Conservation (phyloP, 2,329 filamentous ascomycete genomes). For the Geosmithia morbida region DNA sequence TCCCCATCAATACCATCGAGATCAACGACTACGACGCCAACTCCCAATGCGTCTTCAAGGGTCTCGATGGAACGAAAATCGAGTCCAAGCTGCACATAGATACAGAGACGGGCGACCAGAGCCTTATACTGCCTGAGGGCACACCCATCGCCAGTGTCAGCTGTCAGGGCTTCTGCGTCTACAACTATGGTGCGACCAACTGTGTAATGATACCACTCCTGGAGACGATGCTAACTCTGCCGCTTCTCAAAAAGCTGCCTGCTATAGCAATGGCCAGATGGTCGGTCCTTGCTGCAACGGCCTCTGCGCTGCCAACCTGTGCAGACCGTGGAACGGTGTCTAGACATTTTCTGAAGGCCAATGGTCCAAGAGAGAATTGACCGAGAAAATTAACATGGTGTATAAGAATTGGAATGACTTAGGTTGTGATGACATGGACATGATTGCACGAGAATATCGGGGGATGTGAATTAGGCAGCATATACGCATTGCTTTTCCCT, state of each 20-base stretch:
- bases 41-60: slow-evolving; percentile 24
- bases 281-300: slow-evolving; percentile 27
- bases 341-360: background rate
- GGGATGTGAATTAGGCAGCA: background rate
- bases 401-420: too few species aligned
- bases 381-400: too few species aligned
- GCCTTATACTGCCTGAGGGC: slow-evolving; percentile 28
- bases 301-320: slow-evolving; percentile 24
- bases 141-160: slow-evolving; percentile 25
- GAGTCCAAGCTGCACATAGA: slow-evolving; percentile 12
- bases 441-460: background rate
- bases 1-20: slow-evolving; percentile 24
- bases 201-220: background rate
- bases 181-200: slow-evolving; percentile 16
- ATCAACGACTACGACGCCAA: slow-evolving; percentile 27
- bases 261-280: slow-evolving; percentile 7
- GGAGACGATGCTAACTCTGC: background rate
- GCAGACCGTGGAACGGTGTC: slow-evolving; percentile 18
- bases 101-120: slow-evolving; percentile 15
- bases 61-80: slow-evolving; percentile 13
- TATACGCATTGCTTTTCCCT: background rate
- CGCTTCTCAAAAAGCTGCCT: background rate
- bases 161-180: slow-evolving; percentile 26
- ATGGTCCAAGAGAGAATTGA: too few species aligned
- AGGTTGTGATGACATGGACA: background rate